These are phyloP conservation scores for Amanita polypyramis DNA, from an alignment of 768 basidiomycete genomes.

Conservation along the genomic window DNA sequence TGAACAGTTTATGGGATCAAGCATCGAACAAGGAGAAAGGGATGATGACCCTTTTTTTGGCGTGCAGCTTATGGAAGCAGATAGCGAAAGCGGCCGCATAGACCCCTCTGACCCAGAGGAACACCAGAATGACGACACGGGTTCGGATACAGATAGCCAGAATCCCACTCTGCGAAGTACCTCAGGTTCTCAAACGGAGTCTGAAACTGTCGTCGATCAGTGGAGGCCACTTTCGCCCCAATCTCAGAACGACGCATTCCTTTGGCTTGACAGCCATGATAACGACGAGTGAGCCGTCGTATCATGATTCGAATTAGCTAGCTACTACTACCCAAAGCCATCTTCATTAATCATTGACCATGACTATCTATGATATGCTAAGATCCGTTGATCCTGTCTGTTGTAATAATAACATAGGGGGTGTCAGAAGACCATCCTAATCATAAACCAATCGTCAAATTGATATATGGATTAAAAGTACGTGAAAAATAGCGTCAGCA, in stretches of 20 bases:
- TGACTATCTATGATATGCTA: too few relatives aligned
- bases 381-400: too few relatives aligned
- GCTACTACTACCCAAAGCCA: too few relatives aligned
- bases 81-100: slow-evolving; percentile 1
- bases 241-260: neutral
- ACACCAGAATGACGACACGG: neutral
- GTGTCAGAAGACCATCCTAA: too few relatives aligned
- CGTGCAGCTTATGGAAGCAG: slow-evolving; percentile 6
- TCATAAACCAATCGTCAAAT: too few relatives aligned
- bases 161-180: neutral
- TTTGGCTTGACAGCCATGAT: neutral
- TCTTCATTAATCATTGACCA: too few relatives aligned
- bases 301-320: too few relatives aligned
- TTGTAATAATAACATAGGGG: too few relatives aligned
- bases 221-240: slow-evolving; percentile 7
- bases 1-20: slow-evolving; percentile 5
- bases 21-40: neutral
- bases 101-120: neutral
- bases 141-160: neutral
- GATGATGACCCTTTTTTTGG: slow-evolving; percentile 5
- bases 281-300: neutral
- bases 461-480: too few relatives aligned
- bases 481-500: too few relatives aligned
- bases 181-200: neutral
- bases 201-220: neutral